phyloP scores from a whole-genome alignment of 345 rosid genomes.

The Citrus hindsii region DNA sequence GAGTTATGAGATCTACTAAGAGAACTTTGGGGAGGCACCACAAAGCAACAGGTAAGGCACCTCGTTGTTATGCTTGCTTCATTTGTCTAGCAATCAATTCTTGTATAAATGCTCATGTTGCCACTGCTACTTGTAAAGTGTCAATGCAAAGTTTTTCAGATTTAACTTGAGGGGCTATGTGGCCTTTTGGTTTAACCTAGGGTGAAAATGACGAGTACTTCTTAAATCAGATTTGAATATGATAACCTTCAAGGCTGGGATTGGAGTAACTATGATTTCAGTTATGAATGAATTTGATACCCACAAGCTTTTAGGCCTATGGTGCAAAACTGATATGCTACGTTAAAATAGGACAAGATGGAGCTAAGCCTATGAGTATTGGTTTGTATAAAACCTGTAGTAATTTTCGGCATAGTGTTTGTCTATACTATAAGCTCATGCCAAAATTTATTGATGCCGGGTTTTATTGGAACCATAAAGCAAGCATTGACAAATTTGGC shows the following conservation, averaged over 20 bases:
- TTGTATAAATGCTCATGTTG: background rate
- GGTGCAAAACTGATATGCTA: background rate
- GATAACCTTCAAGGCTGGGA: background rate
- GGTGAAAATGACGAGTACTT: background rate
- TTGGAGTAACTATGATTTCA: background rate
- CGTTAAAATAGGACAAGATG: background rate
- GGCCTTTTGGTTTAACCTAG: background rate
- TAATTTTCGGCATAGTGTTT: background rate
- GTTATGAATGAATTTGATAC: background rate
- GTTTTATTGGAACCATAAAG: background rate
- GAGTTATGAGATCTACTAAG: constrained; percentile 22
- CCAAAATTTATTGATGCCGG: background rate
- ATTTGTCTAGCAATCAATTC: background rate
- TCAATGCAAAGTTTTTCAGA: background rate
- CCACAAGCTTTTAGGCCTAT: background rate
- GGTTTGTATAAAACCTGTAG: background rate
- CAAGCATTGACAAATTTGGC: background rate
- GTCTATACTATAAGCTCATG: background rate
- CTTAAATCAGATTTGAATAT: background rate
- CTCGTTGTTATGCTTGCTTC: background rate
- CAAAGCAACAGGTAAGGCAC: constrained; percentile 21
- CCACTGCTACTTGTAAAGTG: background rate
- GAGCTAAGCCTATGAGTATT: background rate
- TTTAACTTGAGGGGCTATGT: background rate
- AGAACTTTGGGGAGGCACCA: constrained; percentile 4